Conservation (phyloP, 176 grass and related monocot genomes). For the bread wheat (Triticum aestivum) region DNA sequence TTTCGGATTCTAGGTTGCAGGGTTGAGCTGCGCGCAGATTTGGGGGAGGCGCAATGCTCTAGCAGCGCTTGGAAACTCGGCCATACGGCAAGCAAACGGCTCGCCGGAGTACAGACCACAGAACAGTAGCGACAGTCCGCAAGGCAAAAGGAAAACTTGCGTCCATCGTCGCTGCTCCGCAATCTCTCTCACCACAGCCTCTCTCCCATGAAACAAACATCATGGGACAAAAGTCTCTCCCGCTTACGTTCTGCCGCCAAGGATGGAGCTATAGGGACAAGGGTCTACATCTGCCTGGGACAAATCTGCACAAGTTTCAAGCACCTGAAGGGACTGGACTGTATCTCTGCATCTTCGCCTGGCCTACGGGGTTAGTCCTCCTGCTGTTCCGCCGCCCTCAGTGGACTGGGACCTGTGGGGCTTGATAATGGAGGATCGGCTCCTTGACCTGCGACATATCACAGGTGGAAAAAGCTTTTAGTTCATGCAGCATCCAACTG, state of each 20-base stretch:
- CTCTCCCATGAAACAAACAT: not conserved
- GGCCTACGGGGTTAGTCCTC: not conserved
- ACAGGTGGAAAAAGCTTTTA: not conserved
- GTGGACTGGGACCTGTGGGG: constrained; percentile 52
- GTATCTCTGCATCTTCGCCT: constrained; percentile 18
- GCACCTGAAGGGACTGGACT: constrained; percentile 21
- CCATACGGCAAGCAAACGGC: not conserved
- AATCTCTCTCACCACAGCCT: not conserved
- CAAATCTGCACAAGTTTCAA: constrained; percentile 3
- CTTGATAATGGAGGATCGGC: constrained; percentile 72
- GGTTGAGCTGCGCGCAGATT: no score
- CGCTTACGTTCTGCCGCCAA: not conserved
- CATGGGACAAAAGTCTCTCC: not conserved
- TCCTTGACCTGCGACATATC: constrained; percentile 59
- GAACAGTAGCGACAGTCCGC: not conserved
- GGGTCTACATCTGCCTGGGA: not conserved
- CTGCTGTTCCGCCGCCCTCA: constrained; percentile 19
- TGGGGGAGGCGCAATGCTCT: no score
- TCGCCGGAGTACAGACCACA: not conserved
- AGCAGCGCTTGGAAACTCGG: not conserved
- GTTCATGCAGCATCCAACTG: not conserved
- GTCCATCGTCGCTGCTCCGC: not conserved
- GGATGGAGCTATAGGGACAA: not conserved
- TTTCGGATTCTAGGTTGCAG: not conserved
- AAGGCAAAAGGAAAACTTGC: not conserved